These are phyloP conservation scores for Irpex rosettiformis DNA, from an alignment of 1,284 basidiomycete species.

Conservation along the genomic window DNA sequence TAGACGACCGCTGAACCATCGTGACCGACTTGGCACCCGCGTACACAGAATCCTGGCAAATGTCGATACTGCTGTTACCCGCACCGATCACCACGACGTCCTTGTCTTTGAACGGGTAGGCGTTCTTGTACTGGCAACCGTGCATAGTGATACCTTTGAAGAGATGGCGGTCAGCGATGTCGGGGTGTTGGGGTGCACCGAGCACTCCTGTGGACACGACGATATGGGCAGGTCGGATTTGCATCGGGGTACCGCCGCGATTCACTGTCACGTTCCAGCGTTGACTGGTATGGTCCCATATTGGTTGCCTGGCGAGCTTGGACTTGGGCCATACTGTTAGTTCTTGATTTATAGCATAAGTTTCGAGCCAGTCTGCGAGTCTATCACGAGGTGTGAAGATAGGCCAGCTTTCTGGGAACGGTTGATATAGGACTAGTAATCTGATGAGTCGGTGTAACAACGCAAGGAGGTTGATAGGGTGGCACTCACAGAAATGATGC, in stretches of 20 bases:
- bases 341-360: slow-evolving; percentile 58
- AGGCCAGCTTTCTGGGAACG: slow-evolving; percentile 30
- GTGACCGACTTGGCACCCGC: slow-evolving; percentile 32
- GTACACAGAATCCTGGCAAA: slow-evolving; percentile 41
- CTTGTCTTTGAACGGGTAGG: slow-evolving; percentile 39
- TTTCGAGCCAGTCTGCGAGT: slow-evolving; percentile 63
- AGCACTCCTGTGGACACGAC: slow-evolving; percentile 59
- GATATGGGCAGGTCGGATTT: slow-evolving; percentile 50
- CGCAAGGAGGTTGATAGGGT: background rate
- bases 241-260: slow-evolving; percentile 35
- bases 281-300: slow-evolving; percentile 35
- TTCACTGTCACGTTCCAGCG: slow-evolving; percentile 51
- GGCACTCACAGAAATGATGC: slow-evolving; percentile 31
- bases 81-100: slow-evolving; percentile 50
- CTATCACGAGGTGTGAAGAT: slow-evolving; percentile 29
- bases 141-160: slow-evolving; percentile 43
- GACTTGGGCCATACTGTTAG: slow-evolving; percentile 62
- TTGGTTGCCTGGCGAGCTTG: slow-evolving; percentile 32
- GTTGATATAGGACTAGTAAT: slow-evolving; percentile 33
- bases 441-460: background rate
- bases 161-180: slow-evolving; percentile 33
- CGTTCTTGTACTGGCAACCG: slow-evolving; percentile 37
- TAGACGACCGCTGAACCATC: slow-evolving; percentile 30
- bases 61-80: slow-evolving; percentile 43
- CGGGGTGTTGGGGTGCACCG: slow-evolving; percentile 42